Base-by-base conservation (phyloP, 805 yeast species). In the Candida germanica region DNA sequence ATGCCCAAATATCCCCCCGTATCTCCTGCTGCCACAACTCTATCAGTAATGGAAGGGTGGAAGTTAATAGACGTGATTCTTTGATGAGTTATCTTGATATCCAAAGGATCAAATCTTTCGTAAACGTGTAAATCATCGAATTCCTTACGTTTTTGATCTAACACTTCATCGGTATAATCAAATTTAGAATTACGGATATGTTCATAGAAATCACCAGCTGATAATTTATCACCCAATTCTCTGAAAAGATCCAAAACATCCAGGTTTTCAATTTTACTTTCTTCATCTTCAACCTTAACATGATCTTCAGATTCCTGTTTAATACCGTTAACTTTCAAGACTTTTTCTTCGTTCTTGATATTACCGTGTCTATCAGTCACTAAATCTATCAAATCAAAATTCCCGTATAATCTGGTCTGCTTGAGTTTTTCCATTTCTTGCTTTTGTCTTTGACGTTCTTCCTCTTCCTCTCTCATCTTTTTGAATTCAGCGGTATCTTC, bases 1-100 rank as follows among this genome's bases (percentile, higher is more conserved):
- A 93, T 69, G 0, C 97, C 97, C 28, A 88, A 60, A 43, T 79
- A 74, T 5, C 98, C 98, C n/a, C 64, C 61, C 9, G 87, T 86
- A 59, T 93, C 98, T 30, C 97, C 98, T 1, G 88, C 96, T 21
- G 86, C 54, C 2, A 88, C 69, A 4, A 91, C 50, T 44, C 83
- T 71, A 42, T 79, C 78, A 1, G 69, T 72, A 0, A 53, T 55
- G 0, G 84, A 60, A 0, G 97, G 96, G 58, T 91, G 98, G 54
- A 87, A 83, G 26, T 70, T 65, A 26, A 88, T 71, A 2, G 85
- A 66, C 0, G 89, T 79, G 55, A 91, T 79, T 40, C 98, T 68
- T 35, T 81, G 83, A 24, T 75, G 73, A 0, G 85, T 75, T 3
- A 91, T 59, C 49, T 80, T 83, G 42, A 87, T 73, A 33, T 83